Evolutionary conservation across 345 rosid species (phyloP).

Genomic region (Citrus australasica): DNA sequence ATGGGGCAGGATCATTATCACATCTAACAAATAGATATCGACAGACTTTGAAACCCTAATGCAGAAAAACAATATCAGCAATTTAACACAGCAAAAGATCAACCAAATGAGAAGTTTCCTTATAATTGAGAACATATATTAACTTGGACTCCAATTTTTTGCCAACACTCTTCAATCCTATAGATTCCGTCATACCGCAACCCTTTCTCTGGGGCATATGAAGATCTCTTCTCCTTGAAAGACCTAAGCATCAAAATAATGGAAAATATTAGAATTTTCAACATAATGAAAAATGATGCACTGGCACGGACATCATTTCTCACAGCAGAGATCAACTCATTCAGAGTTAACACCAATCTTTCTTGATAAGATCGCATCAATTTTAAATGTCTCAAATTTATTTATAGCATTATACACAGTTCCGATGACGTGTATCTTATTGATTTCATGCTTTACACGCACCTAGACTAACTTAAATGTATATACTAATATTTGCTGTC

Average conservation of each 20-base stretch:
- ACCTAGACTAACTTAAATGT: no score
- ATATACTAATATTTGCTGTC: no score
- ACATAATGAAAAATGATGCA: background rate
- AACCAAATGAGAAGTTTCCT: background rate
- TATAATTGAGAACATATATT: background rate
- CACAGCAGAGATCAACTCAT: background rate
- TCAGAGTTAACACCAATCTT: background rate
- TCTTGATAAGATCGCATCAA: background rate
- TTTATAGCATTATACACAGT: no score
- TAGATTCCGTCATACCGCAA: conserved; percentile 71
- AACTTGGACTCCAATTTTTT: conserved; percentile 57
- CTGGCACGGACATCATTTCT: background rate
- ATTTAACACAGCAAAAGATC: background rate
- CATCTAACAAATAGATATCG: conserved; percentile 56
- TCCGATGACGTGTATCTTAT: no score
- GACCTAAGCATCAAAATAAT: conserved; percentile 36
- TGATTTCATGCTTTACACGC: no score
- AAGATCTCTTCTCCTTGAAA: conserved; percentile 53
- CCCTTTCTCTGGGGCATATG: conserved; percentile 66
- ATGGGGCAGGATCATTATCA: conserved; percentile 59
- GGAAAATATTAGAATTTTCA: background rate
- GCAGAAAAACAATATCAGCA: background rate
- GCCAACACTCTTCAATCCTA: conserved; percentile 72
- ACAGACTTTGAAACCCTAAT: conserved; percentile 50
- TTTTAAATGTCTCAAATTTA: no score